phyloP scores from a whole-genome alignment of 345 rosid species.

The Salix arbutifolia region DNA sequence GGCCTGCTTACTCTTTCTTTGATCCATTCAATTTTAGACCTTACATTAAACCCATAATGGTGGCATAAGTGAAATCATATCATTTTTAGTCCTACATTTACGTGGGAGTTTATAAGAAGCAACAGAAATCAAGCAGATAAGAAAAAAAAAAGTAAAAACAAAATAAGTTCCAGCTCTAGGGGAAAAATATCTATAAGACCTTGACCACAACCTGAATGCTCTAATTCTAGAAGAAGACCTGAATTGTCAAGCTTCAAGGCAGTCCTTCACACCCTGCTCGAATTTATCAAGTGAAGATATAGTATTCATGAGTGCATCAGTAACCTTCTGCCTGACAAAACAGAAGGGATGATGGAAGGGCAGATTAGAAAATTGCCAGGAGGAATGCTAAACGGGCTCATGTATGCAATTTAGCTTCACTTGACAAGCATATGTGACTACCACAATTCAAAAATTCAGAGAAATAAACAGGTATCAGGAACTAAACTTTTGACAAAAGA shows the following conservation, averaged over 20 bases:
- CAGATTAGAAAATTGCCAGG: neutral
- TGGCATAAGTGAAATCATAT: too few relatives aligned
- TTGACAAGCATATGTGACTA: neutral
- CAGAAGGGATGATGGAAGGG: neutral
- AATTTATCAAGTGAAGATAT: constrained; percentile 53
- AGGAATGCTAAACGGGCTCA: neutral
- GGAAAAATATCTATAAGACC: constrained; percentile 11
- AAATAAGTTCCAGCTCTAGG: neutral
- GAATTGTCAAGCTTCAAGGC: constrained; percentile 48
- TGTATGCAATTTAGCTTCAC: neutral
- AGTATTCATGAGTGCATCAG: constrained; percentile 49
- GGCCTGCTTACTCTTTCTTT: too few relatives aligned
- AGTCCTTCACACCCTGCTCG: constrained; percentile 54
- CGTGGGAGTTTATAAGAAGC: neutral
- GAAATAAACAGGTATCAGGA: neutral
- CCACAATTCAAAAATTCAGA: neutral
- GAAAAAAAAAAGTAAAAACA: neutral
- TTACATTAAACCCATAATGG: too few relatives aligned
- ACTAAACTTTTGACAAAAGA: neutral
- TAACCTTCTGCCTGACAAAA: constrained; percentile 41
- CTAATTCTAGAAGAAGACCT: neutral
- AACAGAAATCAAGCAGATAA: neutral
- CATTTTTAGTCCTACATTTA: too few relatives aligned
- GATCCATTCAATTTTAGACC: too few relatives aligned
- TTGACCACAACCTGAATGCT: constrained; percentile 8